Percentiles rank a stretch among this genome's conserved stretches.
Conservation (phyloP, 192 early-diverging fungal species). For the Martensiomyces pterosporus region DNA sequence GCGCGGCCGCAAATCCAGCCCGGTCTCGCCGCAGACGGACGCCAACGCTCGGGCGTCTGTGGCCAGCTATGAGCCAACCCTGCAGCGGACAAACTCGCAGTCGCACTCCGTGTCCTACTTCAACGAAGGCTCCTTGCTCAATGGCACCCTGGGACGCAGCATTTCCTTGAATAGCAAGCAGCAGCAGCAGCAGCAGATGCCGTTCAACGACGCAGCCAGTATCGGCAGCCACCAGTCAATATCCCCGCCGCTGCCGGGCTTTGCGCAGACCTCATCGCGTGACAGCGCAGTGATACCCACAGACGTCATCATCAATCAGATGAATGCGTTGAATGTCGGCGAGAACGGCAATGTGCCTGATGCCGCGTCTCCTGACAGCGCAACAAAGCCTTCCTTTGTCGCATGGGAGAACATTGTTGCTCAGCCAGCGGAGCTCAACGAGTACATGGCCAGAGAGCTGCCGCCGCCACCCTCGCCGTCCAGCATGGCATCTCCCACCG, state of each 20-base stretch:
- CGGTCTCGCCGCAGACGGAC: not conserved
- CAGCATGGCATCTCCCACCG: too few species aligned
- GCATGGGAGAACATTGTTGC: not conserved
- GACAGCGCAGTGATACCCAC: conserved; percentile 12
- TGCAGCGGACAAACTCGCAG: conserved; percentile 4
- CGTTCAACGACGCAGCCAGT: too few species aligned
- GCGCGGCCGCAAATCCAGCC: conserved; percentile 9
- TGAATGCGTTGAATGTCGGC: not conserved
- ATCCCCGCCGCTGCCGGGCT: not conserved
- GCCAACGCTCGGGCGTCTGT: too few species aligned
- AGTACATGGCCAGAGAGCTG: conserved; percentile 17
- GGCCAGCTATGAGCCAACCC: not conserved
- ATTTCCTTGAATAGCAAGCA: conserved; percentile 6
- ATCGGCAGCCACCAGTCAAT: not conserved
- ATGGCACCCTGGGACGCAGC: conserved; percentile 2
- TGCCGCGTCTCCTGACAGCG: not conserved
- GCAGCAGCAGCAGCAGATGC: too few species aligned
- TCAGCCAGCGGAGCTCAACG: conserved; percentile 4
- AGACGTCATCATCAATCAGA: not conserved
- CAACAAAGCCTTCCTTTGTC: not conserved
- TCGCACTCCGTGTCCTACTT: not conserved
- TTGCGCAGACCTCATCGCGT: conserved; percentile 1
- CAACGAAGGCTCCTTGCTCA: not conserved
- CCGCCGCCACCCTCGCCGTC: conserved; percentile 15
- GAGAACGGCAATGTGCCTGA: not conserved